Base-by-base conservation (phyloP, 768 basidiomycete genomes). In the Rhizopogon vesiculosus region DNA sequence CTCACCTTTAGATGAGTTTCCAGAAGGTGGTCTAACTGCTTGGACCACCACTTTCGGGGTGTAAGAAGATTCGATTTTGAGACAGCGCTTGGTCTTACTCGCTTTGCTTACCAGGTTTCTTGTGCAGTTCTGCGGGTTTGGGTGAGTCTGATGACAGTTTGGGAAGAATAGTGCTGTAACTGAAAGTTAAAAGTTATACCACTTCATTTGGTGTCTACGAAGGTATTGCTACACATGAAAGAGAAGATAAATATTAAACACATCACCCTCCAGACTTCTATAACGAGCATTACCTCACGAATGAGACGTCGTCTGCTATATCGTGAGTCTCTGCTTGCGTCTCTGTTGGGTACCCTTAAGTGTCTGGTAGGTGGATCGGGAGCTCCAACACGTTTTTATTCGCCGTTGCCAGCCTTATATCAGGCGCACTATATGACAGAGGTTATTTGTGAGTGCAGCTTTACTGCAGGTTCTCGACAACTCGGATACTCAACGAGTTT, bases 181-280 rank as follows among this genome's bases (percentile, higher is more conserved):
- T 25, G 25, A 42, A n/a, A 29, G 25, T 28, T n/a, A 51, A 25
- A 31, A 48, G 69, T 6, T 69, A 71, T 51, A 63, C 65, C 12
- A 64, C 60, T 39, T 64, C 68, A 7, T 71, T 63, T 52, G 70
- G 69, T 25, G 69, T 70, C 7, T 71, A 69, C 56, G 66, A 71
- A 64, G 68, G 66, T 61, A 50, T 5, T 29, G n/a, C 5, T 1
- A 10, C 35, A 13, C 13, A 13, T 38, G 13, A 38, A 38, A 38
- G 35, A 12, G n/a, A n/a, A 74, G 54, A 33, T 22, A 40, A 67
- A 69, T 51, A 9, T 16, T 22, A 12, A 22, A 33, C 22, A 9
- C 8, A 10, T 49, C 33, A 22, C 35, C 12, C n/a, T 42, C 25
- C 46, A 70, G 70, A 69, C 63, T 72, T 62, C 54, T 74, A 70